Evolutionary conservation across 192 early-diverging fungal species (phyloP).

Genomic region (Backusella australiensis): DNA sequence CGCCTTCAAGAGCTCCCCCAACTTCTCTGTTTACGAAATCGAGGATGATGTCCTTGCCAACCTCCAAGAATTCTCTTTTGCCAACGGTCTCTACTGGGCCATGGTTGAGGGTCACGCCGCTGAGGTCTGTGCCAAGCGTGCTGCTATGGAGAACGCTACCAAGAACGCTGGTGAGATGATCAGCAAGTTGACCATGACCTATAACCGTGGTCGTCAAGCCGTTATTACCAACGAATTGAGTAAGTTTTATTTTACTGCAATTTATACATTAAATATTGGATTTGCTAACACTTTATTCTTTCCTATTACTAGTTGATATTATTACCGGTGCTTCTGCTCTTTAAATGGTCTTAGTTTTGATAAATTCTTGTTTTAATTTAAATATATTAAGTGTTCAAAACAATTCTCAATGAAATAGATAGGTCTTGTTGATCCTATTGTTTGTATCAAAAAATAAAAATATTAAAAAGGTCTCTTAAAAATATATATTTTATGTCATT

Average conservation of each 20-base stretch:
- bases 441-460: conserved; percentile 10
- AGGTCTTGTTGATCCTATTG: conserved; percentile 1
- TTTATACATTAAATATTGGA: too few species aligned
- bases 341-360: conserved; percentile 41
- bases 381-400: conserved; percentile 2
- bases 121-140: conserved; percentile 94
- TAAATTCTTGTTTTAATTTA: conserved; percentile 5
- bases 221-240: conserved; percentile 96
- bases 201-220: conserved; percentile 97
- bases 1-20: conserved; percentile 70
- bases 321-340: conserved; percentile 95
- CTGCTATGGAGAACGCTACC: conserved; percentile 99
- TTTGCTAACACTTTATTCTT: conserved; percentile 4
- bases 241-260: conserved; percentile 31
- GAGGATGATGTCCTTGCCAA: conserved; percentile 86
- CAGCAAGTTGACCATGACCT: conserved; percentile 91
- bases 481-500: neutral
- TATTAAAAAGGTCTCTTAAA: conserved; percentile 1
- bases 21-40: conserved; percentile 89
- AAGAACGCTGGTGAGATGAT: conserved; percentile 99
- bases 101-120: conserved; percentile 95
- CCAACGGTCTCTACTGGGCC: conserved; percentile 94
- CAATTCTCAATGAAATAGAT: neutral
- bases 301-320: conserved; percentile 70
- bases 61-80: conserved; percentile 91